Percentiles rank a stretch among this genome's conserved stretches.
These are phyloP conservation scores for Colletotrichum godetiae DNA, from an alignment of 2,329 filamentous ascomycete genomes.

Conservation along the genomic window DNA sequence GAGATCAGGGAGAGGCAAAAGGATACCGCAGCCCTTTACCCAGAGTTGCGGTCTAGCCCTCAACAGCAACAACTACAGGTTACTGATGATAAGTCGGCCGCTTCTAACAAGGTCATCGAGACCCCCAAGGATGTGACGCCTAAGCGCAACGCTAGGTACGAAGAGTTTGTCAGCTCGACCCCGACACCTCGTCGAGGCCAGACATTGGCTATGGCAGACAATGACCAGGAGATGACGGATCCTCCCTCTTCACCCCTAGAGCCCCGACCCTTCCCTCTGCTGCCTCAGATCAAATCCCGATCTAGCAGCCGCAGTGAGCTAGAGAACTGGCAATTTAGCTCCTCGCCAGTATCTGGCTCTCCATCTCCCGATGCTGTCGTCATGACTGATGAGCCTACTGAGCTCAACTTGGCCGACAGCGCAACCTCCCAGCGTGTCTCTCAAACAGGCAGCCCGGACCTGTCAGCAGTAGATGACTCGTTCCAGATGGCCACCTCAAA, in stretches of 20 bases:
- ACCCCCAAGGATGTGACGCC: slow-evolving; percentile 56
- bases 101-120: slow-evolving; percentile 30
- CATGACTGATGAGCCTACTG: slow-evolving; percentile 32
- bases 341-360: slow-evolving; percentile 65
- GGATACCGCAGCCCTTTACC: slow-evolving; percentile 71
- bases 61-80: slow-evolving; percentile 31
- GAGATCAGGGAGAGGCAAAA: slow-evolving; percentile 83
- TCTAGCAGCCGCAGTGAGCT: slow-evolving; percentile 54
- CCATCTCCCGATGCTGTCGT: slow-evolving; percentile 47
- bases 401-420: slow-evolving; percentile 29
- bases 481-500: slow-evolving; percentile 44
- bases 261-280: slow-evolving; percentile 62
- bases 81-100: slow-evolving; percentile 15
- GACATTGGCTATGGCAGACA: slow-evolving; percentile 57
- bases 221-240: slow-evolving; percentile 61
- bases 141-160: slow-evolving; percentile 54
- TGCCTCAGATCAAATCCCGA: slow-evolving; percentile 63
- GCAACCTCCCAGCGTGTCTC: slow-evolving; percentile 30
- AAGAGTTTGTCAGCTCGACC: slow-evolving; percentile 68
- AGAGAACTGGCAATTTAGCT: slow-evolving; percentile 65
- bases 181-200: slow-evolving; percentile 70
- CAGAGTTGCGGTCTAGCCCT: slow-evolving; percentile 72
- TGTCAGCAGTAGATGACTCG: slow-evolving; percentile 30
- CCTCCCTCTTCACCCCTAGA: slow-evolving; percentile 70
- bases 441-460: slow-evolving; percentile 17